phyloP scores from a whole-genome alignment of 176 grass and related monocot genomes.

The Poa pratensis region DNA sequence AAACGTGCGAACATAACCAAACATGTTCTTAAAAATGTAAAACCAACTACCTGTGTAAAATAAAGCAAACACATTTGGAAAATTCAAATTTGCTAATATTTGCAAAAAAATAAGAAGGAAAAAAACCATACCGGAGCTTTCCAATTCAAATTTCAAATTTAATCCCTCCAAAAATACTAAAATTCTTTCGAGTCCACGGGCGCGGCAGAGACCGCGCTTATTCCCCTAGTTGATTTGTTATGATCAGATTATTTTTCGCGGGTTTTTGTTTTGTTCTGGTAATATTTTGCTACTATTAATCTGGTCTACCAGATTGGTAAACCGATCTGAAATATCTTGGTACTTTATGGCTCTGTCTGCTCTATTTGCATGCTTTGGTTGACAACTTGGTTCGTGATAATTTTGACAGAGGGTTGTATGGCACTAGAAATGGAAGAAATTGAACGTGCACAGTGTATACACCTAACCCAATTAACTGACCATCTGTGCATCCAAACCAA shows the following conservation, averaged over 20 bases:
- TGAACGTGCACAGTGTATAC: constrained; percentile 8
- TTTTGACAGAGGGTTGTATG: neutral
- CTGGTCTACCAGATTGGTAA: neutral
- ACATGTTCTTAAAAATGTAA: too few relatives aligned
- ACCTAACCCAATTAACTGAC: neutral
- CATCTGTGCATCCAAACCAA: neutral
- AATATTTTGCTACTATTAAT: neutral
- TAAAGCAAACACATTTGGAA: too few relatives aligned
- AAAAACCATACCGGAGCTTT: too few relatives aligned
- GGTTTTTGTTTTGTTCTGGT: neutral
- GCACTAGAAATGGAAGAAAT: neutral
- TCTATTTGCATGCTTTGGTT: neutral
- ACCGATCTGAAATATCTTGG: neutral
- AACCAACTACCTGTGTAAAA: too few relatives aligned
- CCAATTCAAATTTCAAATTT: too few relatives aligned
- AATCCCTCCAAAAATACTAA: too few relatives aligned
- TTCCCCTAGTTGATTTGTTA: neutral
- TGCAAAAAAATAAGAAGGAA: too few relatives aligned
- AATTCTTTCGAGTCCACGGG: too few relatives aligned
- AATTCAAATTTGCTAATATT: too few relatives aligned
- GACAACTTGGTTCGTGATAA: neutral
- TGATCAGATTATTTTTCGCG: neutral
- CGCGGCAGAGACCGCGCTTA: too few relatives aligned
- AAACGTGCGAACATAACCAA: too few relatives aligned
- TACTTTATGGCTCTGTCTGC: constrained; percentile 11